These are phyloP conservation scores for Apophysomyces variabilis DNA, from an alignment of 371 early-diverging fungal species.

Conservation along the genomic window DNA sequence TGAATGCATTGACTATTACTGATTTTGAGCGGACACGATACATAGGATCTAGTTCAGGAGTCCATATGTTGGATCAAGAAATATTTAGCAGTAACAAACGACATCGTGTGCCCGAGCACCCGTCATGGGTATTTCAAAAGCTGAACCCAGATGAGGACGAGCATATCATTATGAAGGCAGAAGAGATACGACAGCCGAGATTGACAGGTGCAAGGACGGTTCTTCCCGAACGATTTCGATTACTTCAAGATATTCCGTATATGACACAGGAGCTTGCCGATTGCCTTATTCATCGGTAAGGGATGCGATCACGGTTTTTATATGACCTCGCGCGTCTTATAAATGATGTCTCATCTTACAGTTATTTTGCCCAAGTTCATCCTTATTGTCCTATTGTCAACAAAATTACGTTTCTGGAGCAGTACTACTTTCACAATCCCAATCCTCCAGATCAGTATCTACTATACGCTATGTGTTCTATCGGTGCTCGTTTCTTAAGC, in stretches of 20 bases:
- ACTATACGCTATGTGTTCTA: conserved; percentile 33
- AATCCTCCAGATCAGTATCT: conserved; percentile 40
- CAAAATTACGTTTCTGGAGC: conserved; percentile 42
- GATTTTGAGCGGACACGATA: conserved; percentile 48
- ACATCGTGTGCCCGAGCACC: conserved; percentile 22
- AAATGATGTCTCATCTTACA: conserved; percentile 12
- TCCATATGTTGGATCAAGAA: conserved; percentile 33
- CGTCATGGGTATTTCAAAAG: conserved; percentile 42
- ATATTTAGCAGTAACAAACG: conserved; percentile 20
- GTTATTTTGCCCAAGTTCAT: conserved; percentile 46
- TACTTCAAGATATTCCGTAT: conserved; percentile 31
- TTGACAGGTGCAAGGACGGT: not conserved
- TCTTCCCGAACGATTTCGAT: conserved; percentile 15
- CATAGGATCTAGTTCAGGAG: conserved; percentile 42
- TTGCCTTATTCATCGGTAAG: conserved; percentile 38
- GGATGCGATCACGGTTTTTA: not conserved
- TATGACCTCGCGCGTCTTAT: no score
- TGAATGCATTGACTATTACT: conserved; percentile 29
- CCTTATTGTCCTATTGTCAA: conserved; percentile 38
- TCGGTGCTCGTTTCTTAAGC: conserved; percentile 22
- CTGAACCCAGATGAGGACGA: conserved; percentile 43
- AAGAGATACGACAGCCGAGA: conserved; percentile 16
- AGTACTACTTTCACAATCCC: conserved; percentile 42
- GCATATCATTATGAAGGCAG: conserved; percentile 43
- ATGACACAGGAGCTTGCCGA: conserved; percentile 37